Evolutionary conservation across 306 rosid species (phyloP), one percentile per base, ranked within the genome.

Genomic region (Canavalia gladiata): DNA sequence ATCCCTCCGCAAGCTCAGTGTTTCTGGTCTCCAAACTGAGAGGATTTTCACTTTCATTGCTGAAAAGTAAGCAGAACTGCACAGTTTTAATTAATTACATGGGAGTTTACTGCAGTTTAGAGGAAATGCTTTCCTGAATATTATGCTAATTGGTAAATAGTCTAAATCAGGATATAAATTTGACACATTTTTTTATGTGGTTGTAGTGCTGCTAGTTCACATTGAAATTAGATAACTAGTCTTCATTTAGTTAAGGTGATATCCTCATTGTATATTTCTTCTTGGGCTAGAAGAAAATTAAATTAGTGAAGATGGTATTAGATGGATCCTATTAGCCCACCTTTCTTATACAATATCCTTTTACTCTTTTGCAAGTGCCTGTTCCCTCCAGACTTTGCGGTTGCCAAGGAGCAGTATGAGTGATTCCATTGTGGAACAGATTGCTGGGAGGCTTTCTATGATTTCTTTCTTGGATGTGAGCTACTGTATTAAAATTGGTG

Each of bases 381-480:
- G 86, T 55, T 92, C 94, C 60, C 98, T 96, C 62, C 91, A 87
- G 86, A 92, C 88, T 28, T 74, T 96, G 84, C 75, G 97, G 37
- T 76, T 96, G 81, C 97, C 92, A 25, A 86, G 99, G 80, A 86
- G 98, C 70, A 77, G 69, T 52, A 85, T 96, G 70, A 88, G 79
- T 46, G 97, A 94, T 74, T 74, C 88, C 1, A 80, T 89, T 62
- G 91, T 92, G 37, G 95, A 92, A 82, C 89, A 88, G 72, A 87
- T 90, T 76, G 89, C 89, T 54, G 97, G 97, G 43, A 94, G 82
- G 77, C 84, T 96, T 56, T 87, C 97, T 50, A 81, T 81, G 81
- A 70, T 96, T 70, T 87, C 94, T 39, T 94, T 94, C 91, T 88
- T 96, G 88, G 99, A 96, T 90, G 79, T 96, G 89, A 96, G 99